Conservation (phyloP, 345 rosid genomes). For the Rhizophora mangle region DNA sequence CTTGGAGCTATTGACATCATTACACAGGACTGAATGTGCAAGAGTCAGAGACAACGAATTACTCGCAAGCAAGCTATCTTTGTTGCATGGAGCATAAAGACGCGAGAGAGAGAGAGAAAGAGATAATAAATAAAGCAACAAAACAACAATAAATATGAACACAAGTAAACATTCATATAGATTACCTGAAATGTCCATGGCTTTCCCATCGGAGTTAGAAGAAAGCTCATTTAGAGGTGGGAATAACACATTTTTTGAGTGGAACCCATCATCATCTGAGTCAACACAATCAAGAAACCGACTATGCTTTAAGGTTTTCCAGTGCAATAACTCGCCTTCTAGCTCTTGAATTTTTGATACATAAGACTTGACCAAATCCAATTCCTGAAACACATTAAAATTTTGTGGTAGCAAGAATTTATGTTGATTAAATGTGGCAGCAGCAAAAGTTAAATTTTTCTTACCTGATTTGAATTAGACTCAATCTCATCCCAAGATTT, state of each 20-base stretch:
- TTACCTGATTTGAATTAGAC: conserved; percentile 49
- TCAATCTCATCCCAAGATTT: conserved; percentile 91
- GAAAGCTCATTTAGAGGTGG: conserved; percentile 52
- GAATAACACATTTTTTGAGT: conserved; percentile 44
- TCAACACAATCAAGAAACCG: conserved; percentile 43
- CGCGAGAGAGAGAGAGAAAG: neutral
- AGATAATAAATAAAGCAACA: neutral
- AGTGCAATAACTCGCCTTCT: conserved; percentile 71
- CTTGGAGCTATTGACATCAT: no score
- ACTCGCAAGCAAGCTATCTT: neutral
- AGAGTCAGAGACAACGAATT: no score
- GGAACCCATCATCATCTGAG: conserved; percentile 59
- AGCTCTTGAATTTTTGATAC: conserved; percentile 84
- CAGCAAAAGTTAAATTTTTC: conserved; percentile 4
- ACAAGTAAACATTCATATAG: neutral
- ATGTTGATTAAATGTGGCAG: neutral
- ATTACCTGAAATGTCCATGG: conserved; percentile 51
- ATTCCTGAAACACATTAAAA: conserved; percentile 45
- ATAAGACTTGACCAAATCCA: conserved; percentile 61
- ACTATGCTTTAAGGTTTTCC: conserved; percentile 47
- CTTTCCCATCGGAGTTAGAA: conserved; percentile 53
- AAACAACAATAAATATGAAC: neutral
- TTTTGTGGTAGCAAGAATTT: conserved; percentile 6
- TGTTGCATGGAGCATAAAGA: neutral
- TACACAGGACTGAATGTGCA: no score